These are phyloP conservation scores for Leishmania tarentolae DNA, from an alignment of 208 protist species.

Conservation along the genomic window DNA sequence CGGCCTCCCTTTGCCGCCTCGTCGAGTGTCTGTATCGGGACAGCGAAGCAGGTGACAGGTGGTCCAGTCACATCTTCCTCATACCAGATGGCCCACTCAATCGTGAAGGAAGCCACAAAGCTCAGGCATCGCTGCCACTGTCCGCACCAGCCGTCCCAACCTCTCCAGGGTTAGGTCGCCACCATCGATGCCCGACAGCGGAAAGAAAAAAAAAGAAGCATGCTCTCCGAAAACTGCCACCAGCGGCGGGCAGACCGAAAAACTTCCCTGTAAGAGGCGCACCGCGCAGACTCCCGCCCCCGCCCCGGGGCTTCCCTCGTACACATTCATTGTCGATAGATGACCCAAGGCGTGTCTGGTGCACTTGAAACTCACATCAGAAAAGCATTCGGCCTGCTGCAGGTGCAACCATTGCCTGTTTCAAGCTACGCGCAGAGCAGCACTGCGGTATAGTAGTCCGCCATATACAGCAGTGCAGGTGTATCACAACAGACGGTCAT, in stretches of 20 bases:
- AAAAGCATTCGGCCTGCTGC: constrained; percentile 43
- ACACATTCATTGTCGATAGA: constrained; percentile 9
- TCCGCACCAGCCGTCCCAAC: constrained; percentile 43
- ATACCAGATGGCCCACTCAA: constrained; percentile 50
- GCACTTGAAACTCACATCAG: constrained; percentile 28
- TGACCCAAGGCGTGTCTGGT: constrained; percentile 10
- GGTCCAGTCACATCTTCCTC: constrained; percentile 44
- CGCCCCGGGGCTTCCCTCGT: constrained; percentile 35
- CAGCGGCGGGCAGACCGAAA: constrained; percentile 34
- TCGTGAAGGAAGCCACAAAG: constrained; percentile 20
- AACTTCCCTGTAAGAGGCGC: constrained; percentile 55
- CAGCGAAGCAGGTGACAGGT: constrained; percentile 49
- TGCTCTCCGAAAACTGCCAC: constrained; percentile 22
- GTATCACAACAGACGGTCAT: constrained; percentile 71
- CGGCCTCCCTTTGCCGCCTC: constrained; percentile 22
- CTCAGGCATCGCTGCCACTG: constrained; percentile 30
- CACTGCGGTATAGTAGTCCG: constrained; percentile 33
- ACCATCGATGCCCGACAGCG: constrained; percentile 68
- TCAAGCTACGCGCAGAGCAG: constrained; percentile 48
- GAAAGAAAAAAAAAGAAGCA: constrained; percentile 65
- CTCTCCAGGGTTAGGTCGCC: constrained; percentile 41
- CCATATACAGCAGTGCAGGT: constrained; percentile 45
- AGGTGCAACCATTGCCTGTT: constrained; percentile 37
- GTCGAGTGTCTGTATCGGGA: constrained; percentile 45
- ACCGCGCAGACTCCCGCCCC: constrained; percentile 35